These are phyloP conservation scores for Aspergillus sp. DNA, from an alignment of 2,329 filamentous ascomycete species.

Conservation along the genomic window DNA sequence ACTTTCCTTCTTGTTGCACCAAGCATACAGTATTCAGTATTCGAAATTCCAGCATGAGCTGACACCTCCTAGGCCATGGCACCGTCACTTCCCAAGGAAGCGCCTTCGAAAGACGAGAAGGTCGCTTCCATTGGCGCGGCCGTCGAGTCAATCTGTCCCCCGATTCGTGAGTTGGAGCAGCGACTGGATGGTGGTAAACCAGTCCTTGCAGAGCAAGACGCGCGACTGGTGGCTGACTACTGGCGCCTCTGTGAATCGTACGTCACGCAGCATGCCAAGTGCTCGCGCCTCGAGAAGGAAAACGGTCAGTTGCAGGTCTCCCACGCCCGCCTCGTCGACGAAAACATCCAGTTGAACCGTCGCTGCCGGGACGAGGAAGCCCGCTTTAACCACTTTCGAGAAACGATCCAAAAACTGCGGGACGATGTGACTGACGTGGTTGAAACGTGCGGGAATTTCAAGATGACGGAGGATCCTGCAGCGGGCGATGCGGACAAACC, in stretches of 20 bases:
- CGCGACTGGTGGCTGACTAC: background rate
- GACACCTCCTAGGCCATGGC: background rate
- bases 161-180: background rate
- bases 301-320: no score
- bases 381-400: no score
- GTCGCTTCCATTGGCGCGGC: background rate
- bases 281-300: no score
- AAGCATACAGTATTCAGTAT: background rate
- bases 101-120: background rate
- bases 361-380: no score
- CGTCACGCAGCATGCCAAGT: background rate
- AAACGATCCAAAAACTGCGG: no score
- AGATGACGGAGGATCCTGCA: no score
- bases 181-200: background rate
- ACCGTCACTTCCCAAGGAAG: background rate
- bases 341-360: no score
- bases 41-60: background rate
- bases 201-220: background rate
- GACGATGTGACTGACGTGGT: no score
- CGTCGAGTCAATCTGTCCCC: background rate
- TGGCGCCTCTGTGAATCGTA: background rate
- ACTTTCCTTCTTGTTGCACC: background rate
- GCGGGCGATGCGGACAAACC: no score
- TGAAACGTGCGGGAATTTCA: no score
- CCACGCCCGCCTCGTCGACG: no score